Evolutionary conservation across 2,329 filamentous ascomycete genomes (phyloP).

Genomic region (Zymoseptoria ardabiliae): DNA sequence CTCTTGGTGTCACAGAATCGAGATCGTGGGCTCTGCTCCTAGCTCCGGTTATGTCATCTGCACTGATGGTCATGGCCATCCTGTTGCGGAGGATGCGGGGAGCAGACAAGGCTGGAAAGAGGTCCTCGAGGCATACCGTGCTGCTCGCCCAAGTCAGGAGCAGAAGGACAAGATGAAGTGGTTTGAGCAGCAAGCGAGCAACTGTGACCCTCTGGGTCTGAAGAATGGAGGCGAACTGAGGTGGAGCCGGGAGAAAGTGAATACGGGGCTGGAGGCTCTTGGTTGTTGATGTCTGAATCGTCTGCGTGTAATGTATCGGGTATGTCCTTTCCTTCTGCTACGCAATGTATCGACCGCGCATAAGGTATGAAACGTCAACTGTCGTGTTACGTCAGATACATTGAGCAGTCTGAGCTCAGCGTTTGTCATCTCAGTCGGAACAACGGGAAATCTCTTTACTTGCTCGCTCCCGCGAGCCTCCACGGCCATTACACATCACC

Average conservation of each 20-base stretch:
- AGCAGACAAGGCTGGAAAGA: slow-evolving; percentile 24
- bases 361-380: not conserved
- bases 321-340: not conserved
- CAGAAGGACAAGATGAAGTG: slow-evolving; percentile 25
- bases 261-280: slow-evolving; percentile 5
- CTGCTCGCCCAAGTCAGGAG: slow-evolving; percentile 15
- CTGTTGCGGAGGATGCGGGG: slow-evolving; percentile 29
- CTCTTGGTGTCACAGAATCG: slow-evolving; percentile 23
- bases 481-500: no score
- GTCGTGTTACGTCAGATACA: not conserved
- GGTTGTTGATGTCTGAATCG: slow-evolving; percentile 24
- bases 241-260: slow-evolving; percentile 18
- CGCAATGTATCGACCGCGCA: not conserved
- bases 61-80: slow-evolving; percentile 25
- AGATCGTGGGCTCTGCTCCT: slow-evolving; percentile 8
- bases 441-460: no score
- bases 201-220: slow-evolving; percentile 22
- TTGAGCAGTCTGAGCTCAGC: not conserved
- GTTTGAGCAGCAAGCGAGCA: slow-evolving; percentile 24
- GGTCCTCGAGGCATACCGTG: slow-evolving; percentile 28
- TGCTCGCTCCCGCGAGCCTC: no score
- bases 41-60: not conserved
- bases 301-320: not conserved
- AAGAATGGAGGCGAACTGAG: slow-evolving; percentile 12
- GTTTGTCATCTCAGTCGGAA: not conserved